A percentile compares a stretch with the other conserved stretches of the same genome.
These are phyloP conservation scores for Pichia sp. DNA, from an alignment of 1,139 yeast genomes.

Conservation along the genomic window DNA sequence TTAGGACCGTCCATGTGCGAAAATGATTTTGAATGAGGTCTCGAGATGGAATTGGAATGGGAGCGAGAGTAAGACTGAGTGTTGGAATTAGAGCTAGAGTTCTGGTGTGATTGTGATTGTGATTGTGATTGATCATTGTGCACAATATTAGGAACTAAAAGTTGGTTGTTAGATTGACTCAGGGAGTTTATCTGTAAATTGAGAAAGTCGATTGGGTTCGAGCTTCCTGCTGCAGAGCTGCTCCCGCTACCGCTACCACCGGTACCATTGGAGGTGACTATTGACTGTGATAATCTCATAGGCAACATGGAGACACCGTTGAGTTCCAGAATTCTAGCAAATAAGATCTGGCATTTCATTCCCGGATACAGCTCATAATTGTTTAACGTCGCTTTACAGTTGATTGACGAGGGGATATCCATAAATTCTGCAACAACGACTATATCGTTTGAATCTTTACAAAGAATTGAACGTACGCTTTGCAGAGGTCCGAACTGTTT, in stretches of 20 bases:
- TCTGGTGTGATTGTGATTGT: conserved; percentile 4
- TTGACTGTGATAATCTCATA: no score
- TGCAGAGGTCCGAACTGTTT: conserved; percentile 47
- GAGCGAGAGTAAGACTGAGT: conserved; percentile 1
- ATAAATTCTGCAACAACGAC: conserved; percentile 70
- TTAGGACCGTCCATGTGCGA: no score
- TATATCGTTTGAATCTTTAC: conserved; percentile 27
- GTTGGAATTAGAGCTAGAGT: conserved; percentile 2
- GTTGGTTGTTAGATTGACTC: conserved; percentile 2
- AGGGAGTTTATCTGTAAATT: conserved; percentile 5
- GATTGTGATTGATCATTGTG: conserved; percentile 5
- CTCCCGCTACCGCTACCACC: no score
- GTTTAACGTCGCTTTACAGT: conserved; percentile 66
- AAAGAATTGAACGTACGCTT: conserved; percentile 49
- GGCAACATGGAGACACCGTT: no score
- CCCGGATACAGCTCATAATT: conserved; percentile 82
- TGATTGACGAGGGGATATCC: conserved; percentile 66
- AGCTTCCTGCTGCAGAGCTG: no score
- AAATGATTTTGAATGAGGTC: neutral
- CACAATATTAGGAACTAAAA: conserved; percentile 1
- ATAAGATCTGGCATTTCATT: conserved; percentile 53
- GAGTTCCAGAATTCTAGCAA: conserved; percentile 50
- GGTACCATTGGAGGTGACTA: no score
- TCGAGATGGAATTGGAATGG: neutral
- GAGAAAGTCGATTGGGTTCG: conserved; percentile 4